A percentile compares a stretch with the other conserved stretches of the same genome.
These are phyloP conservation scores for Calonectria pseudoreteaudii DNA, from an alignment of 2,329 filamentous ascomycete genomes.

Conservation along the genomic window DNA sequence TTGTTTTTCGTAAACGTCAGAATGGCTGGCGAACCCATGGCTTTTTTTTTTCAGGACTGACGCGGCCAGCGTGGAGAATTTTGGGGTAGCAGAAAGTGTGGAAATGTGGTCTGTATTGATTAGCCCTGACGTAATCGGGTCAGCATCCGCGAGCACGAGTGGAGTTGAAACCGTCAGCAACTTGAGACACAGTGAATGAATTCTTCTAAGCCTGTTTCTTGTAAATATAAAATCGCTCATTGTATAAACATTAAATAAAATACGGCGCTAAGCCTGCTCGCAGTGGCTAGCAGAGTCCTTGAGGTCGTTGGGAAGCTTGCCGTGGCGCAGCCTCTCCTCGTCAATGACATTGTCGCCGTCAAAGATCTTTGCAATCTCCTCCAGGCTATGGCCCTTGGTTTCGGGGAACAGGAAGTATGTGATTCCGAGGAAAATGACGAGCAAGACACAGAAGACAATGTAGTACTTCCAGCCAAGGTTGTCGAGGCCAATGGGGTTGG, in stretches of 20 bases:
- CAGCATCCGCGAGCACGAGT: neutral
- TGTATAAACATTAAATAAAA: neutral
- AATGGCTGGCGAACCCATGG: neutral
- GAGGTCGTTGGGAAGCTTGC: neutral
- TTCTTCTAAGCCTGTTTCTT: neutral
- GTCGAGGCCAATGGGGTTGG: constrained; percentile 45
- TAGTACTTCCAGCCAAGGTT: constrained; percentile 56
- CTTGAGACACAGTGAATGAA: neutral
- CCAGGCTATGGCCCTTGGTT: constrained; percentile 45
- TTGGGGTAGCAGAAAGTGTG: neutral
- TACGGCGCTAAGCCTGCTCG: neutral
- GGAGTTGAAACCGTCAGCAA: neutral
- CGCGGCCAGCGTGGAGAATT: neutral
- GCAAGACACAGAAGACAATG: constrained; percentile 48
- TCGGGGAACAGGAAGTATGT: constrained; percentile 45
- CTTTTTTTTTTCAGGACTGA: neutral
- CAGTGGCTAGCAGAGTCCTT: constrained; percentile 18
- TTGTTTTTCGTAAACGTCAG: too few relatives aligned
- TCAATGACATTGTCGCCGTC: constrained; percentile 30
- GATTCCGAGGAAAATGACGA: constrained; percentile 36
- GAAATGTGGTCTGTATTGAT: neutral
- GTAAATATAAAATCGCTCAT: neutral
- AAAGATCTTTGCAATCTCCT: constrained; percentile 41
- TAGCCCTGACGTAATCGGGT: neutral
- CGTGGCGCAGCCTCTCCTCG: neutral